These are phyloP conservation scores for Shiraia sp. DNA, from an alignment of 2,329 filamentous ascomycete species.

Conservation along the genomic window DNA sequence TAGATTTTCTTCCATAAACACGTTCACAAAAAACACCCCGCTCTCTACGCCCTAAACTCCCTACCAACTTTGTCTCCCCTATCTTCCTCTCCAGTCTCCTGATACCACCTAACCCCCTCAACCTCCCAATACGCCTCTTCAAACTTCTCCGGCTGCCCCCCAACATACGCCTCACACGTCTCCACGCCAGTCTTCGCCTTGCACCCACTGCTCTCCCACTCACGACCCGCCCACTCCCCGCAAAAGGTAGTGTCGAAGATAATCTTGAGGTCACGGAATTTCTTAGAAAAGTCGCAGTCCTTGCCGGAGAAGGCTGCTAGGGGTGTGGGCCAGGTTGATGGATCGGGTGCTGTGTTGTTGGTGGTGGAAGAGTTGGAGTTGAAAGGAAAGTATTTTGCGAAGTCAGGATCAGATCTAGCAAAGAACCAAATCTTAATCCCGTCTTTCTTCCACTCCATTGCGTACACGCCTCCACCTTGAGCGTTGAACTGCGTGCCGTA, in stretches of 20 bases:
- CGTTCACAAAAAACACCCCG: no score
- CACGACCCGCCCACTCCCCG: slow-evolving; percentile 57
- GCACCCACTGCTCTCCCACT: slow-evolving; percentile 56
- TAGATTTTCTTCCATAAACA: no score
- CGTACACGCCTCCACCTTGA: slow-evolving; percentile 45
- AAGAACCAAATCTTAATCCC: slow-evolving; percentile 49
- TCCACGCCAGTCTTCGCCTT: slow-evolving; percentile 50
- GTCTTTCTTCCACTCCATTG: slow-evolving; percentile 43
- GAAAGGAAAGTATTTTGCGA: slow-evolving; percentile 42
- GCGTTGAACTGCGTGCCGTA: slow-evolving; percentile 42
- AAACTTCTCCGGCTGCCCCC: slow-evolving; percentile 35
- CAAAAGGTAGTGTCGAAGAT: slow-evolving; percentile 58
- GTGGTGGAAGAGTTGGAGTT: slow-evolving; percentile 9
- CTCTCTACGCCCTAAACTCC: no score
- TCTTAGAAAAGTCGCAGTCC: slow-evolving; percentile 51
- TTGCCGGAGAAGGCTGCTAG: slow-evolving; percentile 46
- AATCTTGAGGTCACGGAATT: slow-evolving; percentile 35
- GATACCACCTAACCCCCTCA: slow-evolving; percentile 34
- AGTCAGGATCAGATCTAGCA: no score
- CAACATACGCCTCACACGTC: slow-evolving; percentile 45
- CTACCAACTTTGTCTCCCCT: no score
- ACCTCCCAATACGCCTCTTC: slow-evolving; percentile 41
- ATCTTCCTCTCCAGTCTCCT: slow-evolving; percentile 9
- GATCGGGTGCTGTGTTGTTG: slow-evolving; percentile 13
- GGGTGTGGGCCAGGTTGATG: slow-evolving; percentile 27